These are phyloP conservation scores for Plasmodium falciparum DNA, from an alignment of 169 alveolate species.

Conservation along the genomic window DNA sequence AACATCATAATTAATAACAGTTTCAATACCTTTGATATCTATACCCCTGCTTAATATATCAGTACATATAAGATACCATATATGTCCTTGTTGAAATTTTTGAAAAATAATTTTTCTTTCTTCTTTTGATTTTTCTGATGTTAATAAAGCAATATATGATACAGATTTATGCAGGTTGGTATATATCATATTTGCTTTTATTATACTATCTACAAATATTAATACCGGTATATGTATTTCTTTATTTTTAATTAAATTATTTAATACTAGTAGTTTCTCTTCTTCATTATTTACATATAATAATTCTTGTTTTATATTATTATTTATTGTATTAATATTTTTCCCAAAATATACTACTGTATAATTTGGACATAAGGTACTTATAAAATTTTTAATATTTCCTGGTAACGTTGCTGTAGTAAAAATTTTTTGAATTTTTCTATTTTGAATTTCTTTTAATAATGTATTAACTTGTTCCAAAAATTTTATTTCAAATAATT, in stretches of 20 bases:
- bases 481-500: constrained; percentile 64
- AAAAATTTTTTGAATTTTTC: constrained; percentile 61
- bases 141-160: constrained; percentile 16
- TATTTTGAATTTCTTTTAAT: constrained; percentile 28
- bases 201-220: constrained; percentile 52
- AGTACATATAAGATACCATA: constrained; percentile 70
- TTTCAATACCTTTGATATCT: constrained; percentile 96
- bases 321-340: constrained; percentile 56
- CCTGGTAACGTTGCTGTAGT: constrained; percentile 78
- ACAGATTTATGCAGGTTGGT: neutral
- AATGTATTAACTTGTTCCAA: constrained; percentile 21
- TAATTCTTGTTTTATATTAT: constrained; percentile 62
- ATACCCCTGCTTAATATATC: constrained; percentile 92
- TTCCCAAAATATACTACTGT: constrained; percentile 55
- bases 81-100: constrained; percentile 21
- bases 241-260: constrained; percentile 35
- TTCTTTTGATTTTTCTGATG: constrained; percentile 61
- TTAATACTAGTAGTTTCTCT: constrained; percentile 52
- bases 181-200: constrained; percentile 34
- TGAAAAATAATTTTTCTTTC: constrained; percentile 45
- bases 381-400: constrained; percentile 23
- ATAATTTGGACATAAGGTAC: constrained; percentile 47
- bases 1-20: constrained; percentile 97
- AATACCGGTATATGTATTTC: constrained; percentile 62
- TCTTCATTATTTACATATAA: constrained; percentile 70